Conservation (phyloP, 2,329 filamentous ascomycete genomes). For the Epichloe scottii region DNA sequence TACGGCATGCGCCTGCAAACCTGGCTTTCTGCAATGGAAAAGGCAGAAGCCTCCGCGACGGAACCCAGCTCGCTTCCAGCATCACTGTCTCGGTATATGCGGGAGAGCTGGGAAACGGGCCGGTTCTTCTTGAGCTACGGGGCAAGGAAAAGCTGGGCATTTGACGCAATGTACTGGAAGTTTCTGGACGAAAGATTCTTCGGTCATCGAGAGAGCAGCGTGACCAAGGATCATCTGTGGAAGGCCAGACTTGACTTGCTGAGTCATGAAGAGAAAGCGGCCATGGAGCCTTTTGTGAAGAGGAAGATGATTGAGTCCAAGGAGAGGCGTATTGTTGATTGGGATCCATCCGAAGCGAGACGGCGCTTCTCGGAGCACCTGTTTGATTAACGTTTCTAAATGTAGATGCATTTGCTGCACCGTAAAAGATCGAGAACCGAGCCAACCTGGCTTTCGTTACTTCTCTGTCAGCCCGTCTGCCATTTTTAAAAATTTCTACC, state of each 20-base stretch:
- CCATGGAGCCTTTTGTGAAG: constrained; percentile 15
- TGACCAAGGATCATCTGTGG: background rate
- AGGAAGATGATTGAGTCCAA: constrained; percentile 5
- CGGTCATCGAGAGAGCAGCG: constrained; percentile 10
- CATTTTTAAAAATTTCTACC: too few species aligned
- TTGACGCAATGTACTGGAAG: constrained; percentile 25
- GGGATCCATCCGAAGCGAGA: too few species aligned
- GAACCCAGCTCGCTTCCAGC: too few species aligned
- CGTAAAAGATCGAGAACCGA: too few species aligned
- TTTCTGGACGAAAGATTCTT: constrained; percentile 22
- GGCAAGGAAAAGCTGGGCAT: constrained; percentile 23
- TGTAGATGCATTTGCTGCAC: too few species aligned
- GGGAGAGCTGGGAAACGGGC: constrained; percentile 22
- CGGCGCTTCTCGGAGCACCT: too few species aligned
- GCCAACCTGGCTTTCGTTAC: too few species aligned
- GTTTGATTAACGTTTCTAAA: too few species aligned
- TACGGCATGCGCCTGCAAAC: constrained; percentile 21
- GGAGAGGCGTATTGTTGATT: too few species aligned
- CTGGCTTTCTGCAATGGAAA: constrained; percentile 20
- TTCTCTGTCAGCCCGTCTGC: too few species aligned
- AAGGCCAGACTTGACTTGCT: constrained; percentile 13
- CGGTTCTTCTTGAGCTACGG: constrained; percentile 22
- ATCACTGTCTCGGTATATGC: constrained; percentile 14
- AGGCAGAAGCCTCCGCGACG: constrained; percentile 11
- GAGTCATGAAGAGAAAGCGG: constrained; percentile 7